These are phyloP conservation scores for Botrytis squamosa DNA, from an alignment of 2,329 filamentous ascomycete genomes.

Conservation along the genomic window DNA sequence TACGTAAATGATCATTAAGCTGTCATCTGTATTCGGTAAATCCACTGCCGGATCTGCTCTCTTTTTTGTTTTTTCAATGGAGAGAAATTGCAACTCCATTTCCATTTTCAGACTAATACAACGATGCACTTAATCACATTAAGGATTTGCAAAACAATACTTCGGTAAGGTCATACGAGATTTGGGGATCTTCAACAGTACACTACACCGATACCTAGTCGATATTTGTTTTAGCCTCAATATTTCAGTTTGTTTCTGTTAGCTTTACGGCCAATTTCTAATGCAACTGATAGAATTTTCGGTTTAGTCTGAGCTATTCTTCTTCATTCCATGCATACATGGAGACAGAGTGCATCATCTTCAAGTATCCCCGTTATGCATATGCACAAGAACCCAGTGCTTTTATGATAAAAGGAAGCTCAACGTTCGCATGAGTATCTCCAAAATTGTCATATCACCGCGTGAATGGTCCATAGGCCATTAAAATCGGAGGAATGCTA, in stretches of 20 bases:
- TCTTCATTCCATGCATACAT: constrained; percentile 1
- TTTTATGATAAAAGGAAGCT: neutral
- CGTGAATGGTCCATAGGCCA: neutral
- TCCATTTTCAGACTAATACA: neutral
- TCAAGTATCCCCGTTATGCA: neutral
- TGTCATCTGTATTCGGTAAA: neutral
- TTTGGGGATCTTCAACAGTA: neutral
- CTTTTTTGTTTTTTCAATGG: neutral
- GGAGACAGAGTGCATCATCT: neutral
- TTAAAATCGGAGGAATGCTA: neutral
- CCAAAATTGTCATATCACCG: neutral
- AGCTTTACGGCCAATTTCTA: neutral
- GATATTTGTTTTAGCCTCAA: neutral
- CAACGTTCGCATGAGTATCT: neutral
- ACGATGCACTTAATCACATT: neutral
- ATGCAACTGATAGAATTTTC: neutral
- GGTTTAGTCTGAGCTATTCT: neutral
- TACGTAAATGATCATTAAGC: neutral
- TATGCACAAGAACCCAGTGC: neutral
- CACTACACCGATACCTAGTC: neutral
- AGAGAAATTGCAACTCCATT: neutral
- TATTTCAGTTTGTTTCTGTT: neutral
- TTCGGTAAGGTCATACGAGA: neutral
- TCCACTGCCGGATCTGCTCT: neutral
- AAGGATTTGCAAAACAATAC: neutral